Base-by-base conservation (phyloP, 139 green algal species). In the Astrephomene gubernaculifera region DNA sequence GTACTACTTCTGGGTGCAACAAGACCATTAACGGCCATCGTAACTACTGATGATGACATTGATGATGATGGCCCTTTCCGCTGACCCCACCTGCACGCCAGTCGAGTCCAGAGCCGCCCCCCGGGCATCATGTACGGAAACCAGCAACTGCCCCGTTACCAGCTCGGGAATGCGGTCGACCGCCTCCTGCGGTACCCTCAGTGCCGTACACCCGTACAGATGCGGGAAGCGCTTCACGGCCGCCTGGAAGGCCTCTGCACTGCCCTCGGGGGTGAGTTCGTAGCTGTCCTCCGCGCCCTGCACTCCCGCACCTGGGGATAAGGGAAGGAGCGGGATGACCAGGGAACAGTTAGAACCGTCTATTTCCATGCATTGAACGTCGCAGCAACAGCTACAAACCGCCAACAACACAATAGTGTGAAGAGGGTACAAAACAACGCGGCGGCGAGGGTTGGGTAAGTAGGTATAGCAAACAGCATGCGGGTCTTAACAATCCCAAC, bases 71-170 rank as follows among this genome's bases (percentile, higher is more conserved):
- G n/a, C n/a, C n/a, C n/a, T n/a, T n/a, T n/a, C n/a, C n/a, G n/a
- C n/a, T n/a, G n/a, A n/a, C n/a, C 72, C 21, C 57, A 93, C 43
- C 89, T 97, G 94, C 65, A 97, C 83, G 4, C 90, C 90, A 4
- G 92, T 94, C 24, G 87, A 83, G 39, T 94, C 90, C 70, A 94
- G 36, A 52, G 89, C 85, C 2, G 74, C 43, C 14, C 90, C 91
- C 29, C 45, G 54, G 9, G 73, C 68, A 22, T 64, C 57, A 27
- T 43, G 12, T 54, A 75, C 85, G 14, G 78, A 83, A 31, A 95
- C 79, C 61, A 82, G 60, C 63, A 95, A 78, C 86, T 95, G 91
- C 3, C 81, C 85, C 41, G 60, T 86, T 53, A 95, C 43, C 80
- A 94, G 76, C 33, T 54, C 22, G 12, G 68, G 33, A 31, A 92